Evolutionary conservation across 805 yeast genomes (phyloP), one percentile per base, ranked within the genome.

Genomic region (Hanseniaspora valbyensis): DNA sequence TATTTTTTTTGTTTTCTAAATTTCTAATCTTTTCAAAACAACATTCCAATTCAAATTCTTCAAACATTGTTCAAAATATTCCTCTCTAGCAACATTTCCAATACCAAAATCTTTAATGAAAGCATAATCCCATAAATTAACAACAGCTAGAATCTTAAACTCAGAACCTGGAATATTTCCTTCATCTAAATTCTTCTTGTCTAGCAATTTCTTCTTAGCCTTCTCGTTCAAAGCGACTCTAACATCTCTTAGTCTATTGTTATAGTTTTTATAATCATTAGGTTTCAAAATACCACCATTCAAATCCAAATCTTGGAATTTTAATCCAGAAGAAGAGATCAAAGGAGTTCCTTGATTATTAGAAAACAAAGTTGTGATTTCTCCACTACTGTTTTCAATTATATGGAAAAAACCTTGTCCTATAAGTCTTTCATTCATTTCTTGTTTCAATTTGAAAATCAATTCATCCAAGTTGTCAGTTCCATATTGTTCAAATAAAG

Each of bases 51-150:
- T 81, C 53, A 89, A 74, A 56, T 86, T 73, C 48, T 79, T 75
- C 79, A 95, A 80, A 60, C 81, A 80, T 55, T 80, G 81, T 54
- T 76, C 76, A 56, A 92, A 73, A 66, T 83, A 92, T 49, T 74
- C 70, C 40, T 75, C 70, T 68, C 81, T 83, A 22, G 92, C 94
- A 21, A 24, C 41, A 16, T 32, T 26, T 21, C 58, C 61, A 46
- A 85, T 73, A 42, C 96, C 95, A 66, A 81, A 90, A 66, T 92
- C 97, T 25, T 75, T 69, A 41, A 87, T 59, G 64, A 81, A 92
- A n/a, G 95, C 86, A 56, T 80, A 77, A 64, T 90, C 95, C 95
- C 96, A 89, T 57, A 83, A 73, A 65, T 80, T 86, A 56, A 88
- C 72, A 45, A 80, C 83, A 56, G 92, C 72, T 42, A 92, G 67